Conservation (phyloP, 2,329 filamentous ascomycete species). For the Paradendryphiella salina region DNA sequence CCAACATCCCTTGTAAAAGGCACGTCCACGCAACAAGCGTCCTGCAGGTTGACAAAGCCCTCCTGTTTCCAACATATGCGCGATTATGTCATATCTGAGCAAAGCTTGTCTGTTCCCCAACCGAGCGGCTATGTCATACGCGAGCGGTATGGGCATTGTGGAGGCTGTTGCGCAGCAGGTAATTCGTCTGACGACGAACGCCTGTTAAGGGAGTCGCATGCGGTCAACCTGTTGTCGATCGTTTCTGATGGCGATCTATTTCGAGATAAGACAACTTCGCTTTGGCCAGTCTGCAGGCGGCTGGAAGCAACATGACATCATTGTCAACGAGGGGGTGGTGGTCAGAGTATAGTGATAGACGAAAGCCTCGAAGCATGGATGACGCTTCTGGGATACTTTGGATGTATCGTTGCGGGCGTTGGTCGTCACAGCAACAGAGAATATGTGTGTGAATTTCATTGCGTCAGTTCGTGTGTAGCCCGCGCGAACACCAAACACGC, state of each 20-base stretch:
- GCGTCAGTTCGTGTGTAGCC: conserved; percentile 4
- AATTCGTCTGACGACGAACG: conserved; percentile 12
- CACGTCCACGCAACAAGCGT: conserved; percentile 1
- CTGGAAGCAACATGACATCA: conserved; percentile 13
- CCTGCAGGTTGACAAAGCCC: conserved; percentile 2
- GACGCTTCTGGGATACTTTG: not conserved
- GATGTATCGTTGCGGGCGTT: not conserved
- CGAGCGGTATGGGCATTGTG: not conserved
- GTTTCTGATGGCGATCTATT: conserved; percentile 7
- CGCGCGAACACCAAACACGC: not conserved
- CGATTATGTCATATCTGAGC: conserved; percentile 9
- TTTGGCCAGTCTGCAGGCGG: not conserved
- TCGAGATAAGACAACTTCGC: conserved; percentile 4
- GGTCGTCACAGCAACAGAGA: not conserved
- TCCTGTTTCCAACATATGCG: not conserved
- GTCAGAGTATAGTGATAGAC: conserved; percentile 2
- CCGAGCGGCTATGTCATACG: conserved; percentile 10
- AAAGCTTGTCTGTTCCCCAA: not conserved
- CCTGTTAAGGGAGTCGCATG: not conserved
- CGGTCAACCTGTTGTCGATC: conserved; percentile 9
- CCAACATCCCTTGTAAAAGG: conserved; percentile 3
- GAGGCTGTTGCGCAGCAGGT: conserved; percentile 7
- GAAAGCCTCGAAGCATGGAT: not conserved
- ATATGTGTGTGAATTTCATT: not conserved
- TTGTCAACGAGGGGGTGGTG: not conserved